Percentiles rank a stretch among this genome's conserved stretches.
phyloP scores from a whole-genome alignment of 805 yeast genomes.

The Millerozyma miso region DNA sequence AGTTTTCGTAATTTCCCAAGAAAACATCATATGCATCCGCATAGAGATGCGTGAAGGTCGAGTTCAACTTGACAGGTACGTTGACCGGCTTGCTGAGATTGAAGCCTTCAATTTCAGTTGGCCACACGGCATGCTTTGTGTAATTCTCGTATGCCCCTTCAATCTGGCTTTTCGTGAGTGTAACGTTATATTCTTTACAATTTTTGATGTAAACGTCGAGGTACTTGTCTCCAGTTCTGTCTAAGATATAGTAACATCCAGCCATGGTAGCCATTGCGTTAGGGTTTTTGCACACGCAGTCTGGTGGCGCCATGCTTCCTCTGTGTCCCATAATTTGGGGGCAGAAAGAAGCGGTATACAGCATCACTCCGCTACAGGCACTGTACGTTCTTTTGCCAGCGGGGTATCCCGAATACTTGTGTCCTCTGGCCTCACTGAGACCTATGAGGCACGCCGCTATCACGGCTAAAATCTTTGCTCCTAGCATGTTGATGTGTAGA shows the following conservation, averaged over 20 bases:
- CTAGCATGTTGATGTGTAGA: too few relatives aligned
- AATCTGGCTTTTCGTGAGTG: conserved; percentile 15
- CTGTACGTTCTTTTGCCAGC: background rate
- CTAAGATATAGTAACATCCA: conserved; percentile 19
- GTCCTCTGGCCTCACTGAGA: background rate
- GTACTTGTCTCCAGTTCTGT: conserved; percentile 7
- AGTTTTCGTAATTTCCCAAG: conserved; percentile 19
- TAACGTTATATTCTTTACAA: conserved; percentile 19
- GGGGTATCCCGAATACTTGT: background rate
- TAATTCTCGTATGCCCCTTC: conserved; percentile 12
- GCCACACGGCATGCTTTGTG: conserved; percentile 11
- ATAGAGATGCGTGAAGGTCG: conserved; percentile 8
- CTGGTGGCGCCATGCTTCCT: background rate
- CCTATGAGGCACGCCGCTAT: background rate
- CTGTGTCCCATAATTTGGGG: background rate
- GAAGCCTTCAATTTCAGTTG: conserved; percentile 18
- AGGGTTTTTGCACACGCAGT: conserved; percentile 22
- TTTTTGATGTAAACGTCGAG: conserved; percentile 10
- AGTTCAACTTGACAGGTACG: conserved; percentile 24
- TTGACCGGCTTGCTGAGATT: conserved; percentile 16
- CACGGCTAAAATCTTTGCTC: background rate
- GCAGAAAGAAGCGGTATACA: background rate
- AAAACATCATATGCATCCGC: conserved; percentile 12
- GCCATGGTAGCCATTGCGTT: conserved; percentile 27
- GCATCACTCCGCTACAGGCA: background rate